Percentiles rank a stretch among this genome's conserved stretches.
These are phyloP conservation scores for Cylindrotheca closterium DNA, from an alignment of 108 stramenopile species.

Conservation along the genomic window DNA sequence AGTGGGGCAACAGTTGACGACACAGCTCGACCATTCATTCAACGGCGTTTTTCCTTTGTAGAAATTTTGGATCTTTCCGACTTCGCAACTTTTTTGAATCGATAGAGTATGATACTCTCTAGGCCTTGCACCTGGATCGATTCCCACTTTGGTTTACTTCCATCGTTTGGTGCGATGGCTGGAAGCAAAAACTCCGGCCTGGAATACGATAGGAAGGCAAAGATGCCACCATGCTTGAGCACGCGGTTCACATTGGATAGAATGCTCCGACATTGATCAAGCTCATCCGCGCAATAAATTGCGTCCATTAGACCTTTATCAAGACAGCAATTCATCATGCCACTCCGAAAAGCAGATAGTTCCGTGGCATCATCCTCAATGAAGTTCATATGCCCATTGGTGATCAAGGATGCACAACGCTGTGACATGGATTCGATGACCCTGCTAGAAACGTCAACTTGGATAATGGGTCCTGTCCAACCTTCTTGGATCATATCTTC, in stretches of 20 bases:
- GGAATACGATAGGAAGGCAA: conserved; percentile 63
- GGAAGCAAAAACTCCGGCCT: conserved; percentile 70
- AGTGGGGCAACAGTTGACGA: too few relatives aligned
- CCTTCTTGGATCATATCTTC: conserved; percentile 60
- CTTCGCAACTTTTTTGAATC: conserved; percentile 24
- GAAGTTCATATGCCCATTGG: conserved; percentile 39
- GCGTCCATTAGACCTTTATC: conserved; percentile 86
- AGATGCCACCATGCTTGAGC: conserved; percentile 57
- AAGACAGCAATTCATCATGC: conserved; percentile 60
- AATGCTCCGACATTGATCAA: conserved; percentile 43
- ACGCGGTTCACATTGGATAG: conserved; percentile 69
- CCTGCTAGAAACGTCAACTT: conserved; percentile 64
- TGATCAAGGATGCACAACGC: conserved; percentile 38
- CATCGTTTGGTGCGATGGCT: conserved; percentile 2
- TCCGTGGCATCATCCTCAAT: conserved; percentile 70
- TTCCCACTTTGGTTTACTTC: conserved; percentile 23
- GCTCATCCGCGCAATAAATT: conserved; percentile 60
- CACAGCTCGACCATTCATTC: too few relatives aligned
- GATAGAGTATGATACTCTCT: conserved; percentile 30
- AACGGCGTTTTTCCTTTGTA: too few relatives aligned
- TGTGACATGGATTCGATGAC: conserved; percentile 58
- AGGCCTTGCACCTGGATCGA: conserved; percentile 36
- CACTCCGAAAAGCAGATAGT: conserved; percentile 57
- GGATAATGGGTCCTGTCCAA: conserved; percentile 46
- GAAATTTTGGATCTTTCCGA: too few relatives aligned